A percentile compares a stretch with the other conserved stretches of the same genome.
These are phyloP conservation scores for Peribolospora kevripleyi DNA, from an alignment of 768 basidiomycete species.

Conservation along the genomic window DNA sequence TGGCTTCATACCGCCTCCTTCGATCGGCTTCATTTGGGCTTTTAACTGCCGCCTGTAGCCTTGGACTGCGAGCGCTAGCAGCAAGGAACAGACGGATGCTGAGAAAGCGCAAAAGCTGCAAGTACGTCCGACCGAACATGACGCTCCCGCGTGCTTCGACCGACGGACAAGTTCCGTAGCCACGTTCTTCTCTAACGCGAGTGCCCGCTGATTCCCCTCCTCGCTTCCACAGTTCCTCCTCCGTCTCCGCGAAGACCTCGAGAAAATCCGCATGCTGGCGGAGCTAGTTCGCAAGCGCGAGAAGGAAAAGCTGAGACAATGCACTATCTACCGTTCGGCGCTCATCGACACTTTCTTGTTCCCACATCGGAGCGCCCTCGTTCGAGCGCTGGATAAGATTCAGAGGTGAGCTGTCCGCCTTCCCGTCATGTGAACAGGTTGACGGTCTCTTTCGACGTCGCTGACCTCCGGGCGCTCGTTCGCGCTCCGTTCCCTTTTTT, in stretches of 20 bases:
- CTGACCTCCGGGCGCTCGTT: conserved; percentile 1
- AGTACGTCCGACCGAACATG: conserved; percentile 25
- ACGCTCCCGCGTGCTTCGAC: background rate
- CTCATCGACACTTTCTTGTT: conserved; percentile 40
- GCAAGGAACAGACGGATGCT: conserved; percentile 45
- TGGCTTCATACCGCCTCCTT: background rate
- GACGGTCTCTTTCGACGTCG: background rate
- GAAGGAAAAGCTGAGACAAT: conserved; percentile 37
- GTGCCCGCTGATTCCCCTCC: background rate
- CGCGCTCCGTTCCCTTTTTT: background rate
- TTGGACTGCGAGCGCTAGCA: conserved; percentile 60
- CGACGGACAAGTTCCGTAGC: background rate
- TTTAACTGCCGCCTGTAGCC: conserved; percentile 25
- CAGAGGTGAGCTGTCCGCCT: conserved; percentile 29
- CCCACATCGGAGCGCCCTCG: conserved; percentile 36
- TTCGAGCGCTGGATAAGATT: conserved; percentile 44
- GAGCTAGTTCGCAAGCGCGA: conserved; percentile 54
- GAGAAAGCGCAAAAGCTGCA: conserved; percentile 61
- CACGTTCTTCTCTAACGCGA: conserved; percentile 10
- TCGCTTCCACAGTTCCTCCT: conserved; percentile 30
- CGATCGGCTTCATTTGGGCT: background rate
- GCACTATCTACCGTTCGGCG: conserved; percentile 27
- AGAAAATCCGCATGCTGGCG: conserved; percentile 39
- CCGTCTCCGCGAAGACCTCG: conserved; percentile 50
- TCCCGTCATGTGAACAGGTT: background rate